Evolutionary conservation across 805 yeast genomes (phyloP).

Genomic region (Lachancea dasiensis): DNA sequence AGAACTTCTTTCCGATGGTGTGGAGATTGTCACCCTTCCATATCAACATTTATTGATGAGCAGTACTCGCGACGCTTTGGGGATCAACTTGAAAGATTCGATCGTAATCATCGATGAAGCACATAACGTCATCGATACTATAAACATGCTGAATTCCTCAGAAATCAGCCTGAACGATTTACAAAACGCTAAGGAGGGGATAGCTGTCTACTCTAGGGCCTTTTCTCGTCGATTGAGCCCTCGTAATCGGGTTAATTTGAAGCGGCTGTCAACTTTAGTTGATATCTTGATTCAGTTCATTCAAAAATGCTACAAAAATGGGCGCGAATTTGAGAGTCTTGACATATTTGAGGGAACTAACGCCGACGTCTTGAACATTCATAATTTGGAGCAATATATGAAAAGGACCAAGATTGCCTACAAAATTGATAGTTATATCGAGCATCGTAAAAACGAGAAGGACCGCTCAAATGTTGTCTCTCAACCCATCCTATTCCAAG

Average conservation of each 20-base stretch:
- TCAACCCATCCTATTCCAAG: conserved; percentile 56
- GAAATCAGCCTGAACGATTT: conserved; percentile 48
- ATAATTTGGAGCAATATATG: conserved; percentile 59
- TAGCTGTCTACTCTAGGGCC: conserved; percentile 50
- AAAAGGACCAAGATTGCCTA: conserved; percentile 69
- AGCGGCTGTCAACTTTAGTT: conserved; percentile 56
- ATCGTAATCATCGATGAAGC: conserved; percentile 88
- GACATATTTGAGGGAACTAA: conserved; percentile 54
- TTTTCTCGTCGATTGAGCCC: conserved; percentile 62
- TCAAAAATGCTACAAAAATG: conserved; percentile 35
- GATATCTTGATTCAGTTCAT: conserved; percentile 47
- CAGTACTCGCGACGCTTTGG: conserved; percentile 52
- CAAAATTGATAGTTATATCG: conserved; percentile 68
- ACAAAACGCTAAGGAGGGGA: conserved; percentile 37
- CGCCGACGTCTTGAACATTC: conserved; percentile 66
- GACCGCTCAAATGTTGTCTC: conserved; percentile 7
- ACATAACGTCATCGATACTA: conserved; percentile 77
- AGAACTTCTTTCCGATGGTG: conserved; percentile 41
- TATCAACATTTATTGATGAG: conserved; percentile 68
- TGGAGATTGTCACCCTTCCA: conserved; percentile 80
- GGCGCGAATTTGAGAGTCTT: conserved; percentile 44
- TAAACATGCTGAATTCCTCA: conserved; percentile 62
- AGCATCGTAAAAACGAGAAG: conserved; percentile 8
- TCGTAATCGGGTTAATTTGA: conserved; percentile 62
- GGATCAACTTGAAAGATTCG: conserved; percentile 53